Evolutionary conservation across 805 yeast species (phyloP), one percentile per base, ranked within the genome.

Genomic region (Kazachstania psychrophila): DNA sequence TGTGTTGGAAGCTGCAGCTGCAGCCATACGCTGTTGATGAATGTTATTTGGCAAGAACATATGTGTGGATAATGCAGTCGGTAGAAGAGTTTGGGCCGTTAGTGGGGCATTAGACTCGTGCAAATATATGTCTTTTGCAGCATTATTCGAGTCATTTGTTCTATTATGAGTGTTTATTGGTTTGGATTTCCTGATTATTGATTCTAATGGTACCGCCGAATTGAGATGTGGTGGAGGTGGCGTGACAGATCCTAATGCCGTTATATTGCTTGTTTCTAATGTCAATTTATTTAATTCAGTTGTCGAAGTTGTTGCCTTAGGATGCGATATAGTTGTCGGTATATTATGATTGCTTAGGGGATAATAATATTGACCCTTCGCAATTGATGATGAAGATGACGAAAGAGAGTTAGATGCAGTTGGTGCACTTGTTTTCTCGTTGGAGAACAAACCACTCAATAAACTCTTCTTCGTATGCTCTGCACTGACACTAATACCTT

Each of bases 41-140:
- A 55, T 45, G 39, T 53, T 51, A 40, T 75, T 73, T 4, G 79
- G 78, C 28, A 72, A 47, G 49, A 74, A 73, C 77, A 74, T 73
- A 49, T 74, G 79, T 2, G 79, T 74, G 5, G 77, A 64, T 24
- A 74, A 53, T 0, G 79, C 79, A 4, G 77, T 72, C n/a, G 79
- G 79, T 24, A 74, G 56, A 14, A 74, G 51, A 0, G 77, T 73
- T 1, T 73, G 61, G 1, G 78, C 78, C 2, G 78, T 69, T 7
- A 73, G 69, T n/a, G 79, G 79, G 1, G 78, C 79, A 47, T 70
- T 73, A 1, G 78, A 73, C 39, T 65, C 66, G 41, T 68, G 72
- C 23, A 44, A 45, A 45, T 55, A 59, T 15, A 54, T 48, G n/a
- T 51, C 50, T 24, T 56, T 55, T 1, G 64, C 66, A 32, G 63